These are phyloP conservation scores for Petunia hybrid DNA, from an alignment of 305 asterid genomes.

Conservation along the genomic window DNA sequence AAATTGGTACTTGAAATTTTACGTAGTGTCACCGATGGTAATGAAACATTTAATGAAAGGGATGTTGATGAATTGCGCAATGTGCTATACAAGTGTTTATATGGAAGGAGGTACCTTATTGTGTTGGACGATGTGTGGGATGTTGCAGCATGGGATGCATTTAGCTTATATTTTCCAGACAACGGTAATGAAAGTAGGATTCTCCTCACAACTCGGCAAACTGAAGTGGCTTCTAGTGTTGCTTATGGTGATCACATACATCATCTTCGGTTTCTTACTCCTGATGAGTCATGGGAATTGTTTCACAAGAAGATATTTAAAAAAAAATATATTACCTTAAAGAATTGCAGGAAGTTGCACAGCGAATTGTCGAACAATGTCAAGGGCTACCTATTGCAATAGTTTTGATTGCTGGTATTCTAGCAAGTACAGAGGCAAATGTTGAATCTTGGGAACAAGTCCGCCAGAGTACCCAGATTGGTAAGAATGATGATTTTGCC, in stretches of 20 bases:
- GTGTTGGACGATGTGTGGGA: conserved; percentile 42
- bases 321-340: background rate
- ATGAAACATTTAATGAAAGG: background rate
- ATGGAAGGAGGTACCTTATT: conserved; percentile 15
- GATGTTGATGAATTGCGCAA: background rate
- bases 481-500: no score
- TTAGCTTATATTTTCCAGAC: background rate
- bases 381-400: no score
- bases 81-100: background rate
- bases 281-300: conserved; percentile 4
- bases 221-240: background rate
- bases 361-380: no score
- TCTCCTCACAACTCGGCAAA: conserved; percentile 30
- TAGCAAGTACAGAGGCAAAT: background rate
- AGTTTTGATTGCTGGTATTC: no score
- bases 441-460: conserved; percentile 34
- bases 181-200: conserved; percentile 26
- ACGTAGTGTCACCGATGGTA: background rate
- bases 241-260: no score
- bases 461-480: background rate
- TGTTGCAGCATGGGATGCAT: conserved; percentile 7
- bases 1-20: conserved; percentile 34
- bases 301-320: conserved; percentile 28
- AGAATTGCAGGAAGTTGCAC: background rate
- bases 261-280: background rate